Percentiles rank a stretch among this genome's conserved stretches.
These are phyloP conservation scores for Pythium inflatum DNA, from an alignment of 352 stramenopile species.

Conservation along the genomic window DNA sequence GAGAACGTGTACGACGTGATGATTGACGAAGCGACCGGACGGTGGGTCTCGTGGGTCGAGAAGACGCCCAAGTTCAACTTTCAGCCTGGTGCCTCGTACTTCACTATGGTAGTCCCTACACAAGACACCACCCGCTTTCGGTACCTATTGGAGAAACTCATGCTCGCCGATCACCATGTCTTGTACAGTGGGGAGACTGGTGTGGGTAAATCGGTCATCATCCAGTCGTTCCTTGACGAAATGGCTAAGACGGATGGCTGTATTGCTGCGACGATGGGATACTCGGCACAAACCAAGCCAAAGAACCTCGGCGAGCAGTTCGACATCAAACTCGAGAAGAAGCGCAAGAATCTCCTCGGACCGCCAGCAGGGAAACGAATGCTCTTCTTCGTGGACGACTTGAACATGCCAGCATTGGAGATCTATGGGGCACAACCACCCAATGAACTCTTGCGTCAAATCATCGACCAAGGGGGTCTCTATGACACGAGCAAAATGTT, in stretches of 20 bases:
- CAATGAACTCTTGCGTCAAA: slow-evolving; percentile 94
- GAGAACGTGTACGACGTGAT: slow-evolving; percentile 88
- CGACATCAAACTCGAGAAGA: slow-evolving; percentile 95
- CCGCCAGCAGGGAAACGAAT: slow-evolving; percentile 86
- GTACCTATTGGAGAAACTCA: slow-evolving; percentile 90
- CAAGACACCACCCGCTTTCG: slow-evolving; percentile 94
- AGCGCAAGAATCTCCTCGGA: slow-evolving; percentile 93
- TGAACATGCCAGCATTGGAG: slow-evolving; percentile 95
- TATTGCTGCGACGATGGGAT: slow-evolving; percentile 88
- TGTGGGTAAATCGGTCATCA: slow-evolving; percentile 93
- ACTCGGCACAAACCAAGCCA: slow-evolving; percentile 89
- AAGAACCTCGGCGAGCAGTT: slow-evolving; percentile 87
- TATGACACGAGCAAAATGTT: slow-evolving; percentile 96
- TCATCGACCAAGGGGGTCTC: slow-evolving; percentile 95
- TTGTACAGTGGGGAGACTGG: slow-evolving; percentile 92
- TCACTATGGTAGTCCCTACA: slow-evolving; percentile 95
- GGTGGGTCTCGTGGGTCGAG: slow-evolving; percentile 86
- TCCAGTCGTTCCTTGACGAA: slow-evolving; percentile 90
- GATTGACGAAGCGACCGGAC: slow-evolving; percentile 70
- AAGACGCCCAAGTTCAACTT: slow-evolving; percentile 91
- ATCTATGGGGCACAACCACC: slow-evolving; percentile 94
- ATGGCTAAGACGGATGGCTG: slow-evolving; percentile 84
- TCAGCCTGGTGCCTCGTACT: slow-evolving; percentile 87
- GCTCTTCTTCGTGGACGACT: slow-evolving; percentile 96
- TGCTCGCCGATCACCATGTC: slow-evolving; percentile 82